Base-by-base conservation (phyloP, 495 filamentous ascomycete genomes). In the Mycothermus thermophilus region DNA sequence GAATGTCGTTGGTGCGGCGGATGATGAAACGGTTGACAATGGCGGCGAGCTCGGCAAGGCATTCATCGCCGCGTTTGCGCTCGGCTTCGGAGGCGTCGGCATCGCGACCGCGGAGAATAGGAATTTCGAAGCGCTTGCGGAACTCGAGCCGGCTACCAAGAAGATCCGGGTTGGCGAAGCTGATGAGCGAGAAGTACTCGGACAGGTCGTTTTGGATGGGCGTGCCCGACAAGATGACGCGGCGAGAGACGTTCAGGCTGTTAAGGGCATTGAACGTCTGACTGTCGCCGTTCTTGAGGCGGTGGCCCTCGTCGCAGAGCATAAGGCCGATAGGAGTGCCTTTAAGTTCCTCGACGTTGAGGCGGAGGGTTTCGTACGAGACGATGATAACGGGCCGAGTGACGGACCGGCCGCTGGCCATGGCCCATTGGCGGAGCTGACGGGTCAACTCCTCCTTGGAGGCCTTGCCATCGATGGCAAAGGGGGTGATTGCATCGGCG, bases 11-110 rank as follows among this genome's bases (percentile, higher is more conserved):
- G 0, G 88, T 96, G 18, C 90, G 77, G 27, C 90, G 82, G 51
- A 99, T 99, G 57, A 99, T 95, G 64, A 96, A 99, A 48, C 93
- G 94, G 62, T 96, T 95, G 45, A 99, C 90, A 22, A 92, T 63
- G 6, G 63, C 63, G 0, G 90, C 75, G 15, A 99, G 75, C 41
- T 93, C 92, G 17, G 57, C 54, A 9, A 94, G 66, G 32, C 85
- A 75, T 51, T 88, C 81, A 44, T 96, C 83, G 5, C 90, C 90
- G 34, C 79, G 80, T 48, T 80, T 67, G 14, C 79, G 75, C 17
- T 94, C 84, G 32, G 74, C 69, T 41, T 94, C 86, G 7, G 81
- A 75, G 2, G 86, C 90, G 40, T 79, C 80, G 14, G 90, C 85
- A 59, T 99, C 90, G 44, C 90, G 80, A 11, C 90, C 92, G 30